phyloP scores from a whole-genome alignment of 2,329 filamentous ascomycete species.

The Fusarium begoniae region DNA sequence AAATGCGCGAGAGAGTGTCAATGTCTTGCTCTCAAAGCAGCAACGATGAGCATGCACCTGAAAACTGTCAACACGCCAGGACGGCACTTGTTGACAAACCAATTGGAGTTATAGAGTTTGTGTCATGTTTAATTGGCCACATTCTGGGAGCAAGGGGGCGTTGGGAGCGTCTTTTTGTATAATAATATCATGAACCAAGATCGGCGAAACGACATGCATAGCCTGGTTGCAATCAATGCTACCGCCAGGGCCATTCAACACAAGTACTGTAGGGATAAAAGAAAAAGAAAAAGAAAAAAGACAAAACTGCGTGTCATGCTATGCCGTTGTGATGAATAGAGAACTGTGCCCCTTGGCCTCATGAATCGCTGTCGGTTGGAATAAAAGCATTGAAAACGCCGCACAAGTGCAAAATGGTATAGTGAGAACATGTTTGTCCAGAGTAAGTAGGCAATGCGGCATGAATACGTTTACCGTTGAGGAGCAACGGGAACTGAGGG shows the following conservation, averaged over 20 bases:
- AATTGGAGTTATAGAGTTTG: slow-evolving; percentile 37
- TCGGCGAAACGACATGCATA: slow-evolving; percentile 18
- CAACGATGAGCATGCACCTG: slow-evolving; percentile 48
- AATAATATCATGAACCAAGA: slow-evolving; percentile 38
- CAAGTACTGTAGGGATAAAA: slow-evolving; percentile 11
- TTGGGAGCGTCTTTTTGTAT: slow-evolving; percentile 42
- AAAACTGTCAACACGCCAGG: neutral
- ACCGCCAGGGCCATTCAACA: slow-evolving; percentile 10
- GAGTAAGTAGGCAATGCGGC: neutral
- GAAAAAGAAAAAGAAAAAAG: neutral
- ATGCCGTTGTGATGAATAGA: slow-evolving; percentile 25
- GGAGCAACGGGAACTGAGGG: slow-evolving; percentile 65
- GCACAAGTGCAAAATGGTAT: slow-evolving; percentile 19
- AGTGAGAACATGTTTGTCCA: neutral
- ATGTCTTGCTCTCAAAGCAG: slow-evolving; percentile 66
- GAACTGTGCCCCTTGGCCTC: slow-evolving; percentile 15
- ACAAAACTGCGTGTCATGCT: slow-evolving; percentile 15
- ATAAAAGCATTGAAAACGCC: slow-evolving; percentile 20
- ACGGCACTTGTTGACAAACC: neutral
- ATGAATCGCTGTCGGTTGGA: slow-evolving; percentile 6
- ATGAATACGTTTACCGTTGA: slow-evolving; percentile 50
- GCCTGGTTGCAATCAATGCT: slow-evolving; percentile 13
- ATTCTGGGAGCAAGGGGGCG: slow-evolving; percentile 36
- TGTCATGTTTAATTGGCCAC: slow-evolving; percentile 32
- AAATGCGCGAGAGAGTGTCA: slow-evolving; percentile 71